Evolutionary conservation across 768 basidiomycete genomes (phyloP).

Genomic region (Asterophora parasitica): DNA sequence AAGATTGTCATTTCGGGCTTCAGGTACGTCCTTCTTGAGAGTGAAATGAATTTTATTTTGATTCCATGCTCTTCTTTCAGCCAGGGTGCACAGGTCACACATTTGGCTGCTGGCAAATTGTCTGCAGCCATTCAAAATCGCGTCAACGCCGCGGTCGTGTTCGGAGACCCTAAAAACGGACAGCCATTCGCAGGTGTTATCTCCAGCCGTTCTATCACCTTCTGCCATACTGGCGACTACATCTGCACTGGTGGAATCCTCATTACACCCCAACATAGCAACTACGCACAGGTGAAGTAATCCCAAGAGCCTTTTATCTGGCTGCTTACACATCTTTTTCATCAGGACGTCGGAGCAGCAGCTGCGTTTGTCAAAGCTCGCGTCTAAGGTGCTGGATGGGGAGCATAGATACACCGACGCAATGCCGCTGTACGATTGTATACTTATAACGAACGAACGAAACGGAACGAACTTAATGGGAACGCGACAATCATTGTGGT

Average conservation of each 20-base stretch:
- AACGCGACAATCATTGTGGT: too few species aligned
- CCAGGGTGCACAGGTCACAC: slow-evolving; percentile 31
- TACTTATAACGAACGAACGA: too few species aligned
- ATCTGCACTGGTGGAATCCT: slow-evolving; percentile 7
- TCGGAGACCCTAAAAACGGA: slow-evolving; percentile 17
- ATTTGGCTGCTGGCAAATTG: slow-evolving; percentile 30
- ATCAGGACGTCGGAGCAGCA: too few species aligned
- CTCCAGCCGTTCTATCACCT: slow-evolving; percentile 1
- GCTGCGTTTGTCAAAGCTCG: too few species aligned
- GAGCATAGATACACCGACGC: too few species aligned
- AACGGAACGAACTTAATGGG: too few species aligned
- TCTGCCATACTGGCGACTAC: slow-evolving; percentile 3
- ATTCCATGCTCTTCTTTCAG: slow-evolving; percentile 5
- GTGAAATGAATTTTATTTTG: too few species aligned
- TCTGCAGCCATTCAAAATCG: slow-evolving; percentile 16
- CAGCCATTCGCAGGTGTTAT: slow-evolving; percentile 10
- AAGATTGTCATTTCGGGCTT: slow-evolving; percentile 32
- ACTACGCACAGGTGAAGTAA: too few species aligned
- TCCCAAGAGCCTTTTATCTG: too few species aligned
- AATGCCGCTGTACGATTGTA: too few species aligned
- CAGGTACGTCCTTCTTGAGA: slow-evolving; percentile 16
- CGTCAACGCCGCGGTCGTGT: slow-evolving; percentile 12
- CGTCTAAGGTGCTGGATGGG: too few species aligned
- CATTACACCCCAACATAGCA: not conserved
- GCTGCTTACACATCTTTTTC: too few species aligned